Evolutionary conservation across 768 basidiomycete species (phyloP).

Genomic region (Coprinellus micaceus): DNA sequence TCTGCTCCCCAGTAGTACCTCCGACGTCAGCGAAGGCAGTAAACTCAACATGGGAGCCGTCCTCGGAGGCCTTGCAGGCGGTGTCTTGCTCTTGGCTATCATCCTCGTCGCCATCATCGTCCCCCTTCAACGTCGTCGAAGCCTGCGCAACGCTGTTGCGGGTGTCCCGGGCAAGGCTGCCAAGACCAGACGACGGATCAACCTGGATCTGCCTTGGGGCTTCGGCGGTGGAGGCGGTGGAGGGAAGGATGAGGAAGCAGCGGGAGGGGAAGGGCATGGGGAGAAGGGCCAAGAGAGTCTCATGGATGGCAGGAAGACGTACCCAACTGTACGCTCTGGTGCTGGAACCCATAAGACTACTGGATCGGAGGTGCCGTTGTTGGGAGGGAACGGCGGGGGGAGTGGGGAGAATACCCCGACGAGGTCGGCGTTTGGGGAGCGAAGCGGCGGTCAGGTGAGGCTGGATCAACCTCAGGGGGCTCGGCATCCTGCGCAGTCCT

Average conservation of each 20-base stretch:
- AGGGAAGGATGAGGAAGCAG: neutral
- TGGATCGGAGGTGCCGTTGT: neutral
- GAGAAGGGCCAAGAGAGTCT: neutral
- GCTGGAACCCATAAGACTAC: neutral
- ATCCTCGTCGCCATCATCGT: slow-evolving; percentile 1
- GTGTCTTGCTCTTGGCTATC: neutral
- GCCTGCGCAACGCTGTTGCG: neutral
- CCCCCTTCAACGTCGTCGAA: neutral
- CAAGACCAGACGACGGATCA: neutral
- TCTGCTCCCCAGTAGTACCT: neutral
- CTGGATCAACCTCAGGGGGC: too few relatives aligned
- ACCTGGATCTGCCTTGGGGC: neutral
- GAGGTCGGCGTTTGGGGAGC: too few relatives aligned
- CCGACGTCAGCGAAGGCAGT: neutral
- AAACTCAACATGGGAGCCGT: neutral
- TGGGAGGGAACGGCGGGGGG: too few relatives aligned
- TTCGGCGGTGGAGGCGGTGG: neutral
- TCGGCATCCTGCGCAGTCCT: too few relatives aligned
- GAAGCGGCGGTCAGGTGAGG: too few relatives aligned
- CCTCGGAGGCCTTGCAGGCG: neutral
- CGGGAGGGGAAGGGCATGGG: neutral
- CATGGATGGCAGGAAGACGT: neutral
- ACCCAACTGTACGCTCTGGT: neutral
- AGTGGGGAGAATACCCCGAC: too few relatives aligned
- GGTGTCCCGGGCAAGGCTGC: neutral